Base-by-base conservation (phyloP, 139 green algal species). In the Chlorella sp. region DNA sequence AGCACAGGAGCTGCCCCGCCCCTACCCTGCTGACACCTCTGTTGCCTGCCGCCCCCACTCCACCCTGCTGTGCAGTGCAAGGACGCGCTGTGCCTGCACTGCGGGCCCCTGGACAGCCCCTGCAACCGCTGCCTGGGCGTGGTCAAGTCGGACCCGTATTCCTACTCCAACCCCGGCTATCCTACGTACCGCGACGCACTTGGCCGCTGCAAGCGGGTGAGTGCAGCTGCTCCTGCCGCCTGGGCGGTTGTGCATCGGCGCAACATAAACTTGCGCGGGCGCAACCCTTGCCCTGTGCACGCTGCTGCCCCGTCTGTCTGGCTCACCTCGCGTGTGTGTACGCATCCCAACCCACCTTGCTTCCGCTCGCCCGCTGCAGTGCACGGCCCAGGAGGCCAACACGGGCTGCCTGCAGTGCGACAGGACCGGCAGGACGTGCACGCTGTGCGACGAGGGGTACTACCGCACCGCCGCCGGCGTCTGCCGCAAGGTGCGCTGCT, bases 381-480 rank as follows among this genome's bases (percentile, higher is more conserved):
- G 76, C 76, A 41, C 32, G 3, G 48, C 51, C 51, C 56, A 82
- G 38, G 36, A 30, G 14, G 17, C 26, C 24, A 65, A 82, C 38
- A 20, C 56, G 7, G 76, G 76, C 76, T 82, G 76, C 76, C 76
- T 82, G 36, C 30, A 32, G 54, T 82, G 76, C 54, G 30, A 82
- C 54, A 28, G 0, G n/a, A 34, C 56, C 38, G 76, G 76, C 76
- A 48, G 28, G 14, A 22, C 13, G 36, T 82, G 76, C 76, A 82
- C 20, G 36, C 8, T 13, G 36, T 82, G 76, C 38, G 54, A 82
- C 76, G 76, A 82, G 36, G 76, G 76, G 24, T 82, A 72, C 58
- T 41, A 24, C 16, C 54, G 14, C 22, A 60, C 73, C 4, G 5
- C 30, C n/a, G 41, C 16, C 5, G 76, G 76, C 9, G 7, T 22